Evolutionary conservation across 352 stramenopile genomes (phyloP).

Genomic region (Aphanomyces invadans): DNA sequence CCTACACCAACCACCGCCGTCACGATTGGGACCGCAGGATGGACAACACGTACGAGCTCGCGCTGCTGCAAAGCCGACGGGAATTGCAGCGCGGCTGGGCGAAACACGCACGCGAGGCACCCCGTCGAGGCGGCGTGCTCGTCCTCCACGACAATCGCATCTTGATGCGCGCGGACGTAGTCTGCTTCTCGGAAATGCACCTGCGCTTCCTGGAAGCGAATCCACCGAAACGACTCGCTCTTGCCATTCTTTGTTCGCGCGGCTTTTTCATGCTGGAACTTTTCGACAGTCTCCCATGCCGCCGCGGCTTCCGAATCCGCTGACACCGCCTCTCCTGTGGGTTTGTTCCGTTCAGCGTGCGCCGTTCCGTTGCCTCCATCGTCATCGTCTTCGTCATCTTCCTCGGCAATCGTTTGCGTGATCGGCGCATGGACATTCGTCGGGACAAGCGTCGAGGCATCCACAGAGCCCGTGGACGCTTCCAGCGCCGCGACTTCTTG

Average conservation of each 20-base stretch:
- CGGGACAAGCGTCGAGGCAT: background rate
- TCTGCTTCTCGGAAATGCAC: slow-evolving; percentile 37
- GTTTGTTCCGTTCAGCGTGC: slow-evolving; percentile 24
- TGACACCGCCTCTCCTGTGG: slow-evolving; percentile 21
- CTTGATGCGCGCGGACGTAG: slow-evolving; percentile 36
- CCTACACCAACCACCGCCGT: too few species aligned
- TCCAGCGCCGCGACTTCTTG: slow-evolving; percentile 30
- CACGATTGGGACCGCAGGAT: slow-evolving; percentile 42
- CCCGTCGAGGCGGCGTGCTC: slow-evolving; percentile 30
- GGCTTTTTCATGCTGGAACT: background rate
- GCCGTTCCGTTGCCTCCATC: slow-evolving; percentile 27
- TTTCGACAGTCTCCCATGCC: slow-evolving; percentile 9
- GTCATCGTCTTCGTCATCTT: slow-evolving; percentile 31
- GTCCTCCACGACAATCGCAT: slow-evolving; percentile 54
- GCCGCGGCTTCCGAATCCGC: slow-evolving; percentile 5
- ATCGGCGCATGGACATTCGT: slow-evolving; percentile 26
- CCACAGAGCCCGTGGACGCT: background rate
- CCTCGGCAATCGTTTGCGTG: slow-evolving; percentile 30
- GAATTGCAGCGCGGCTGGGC: slow-evolving; percentile 46
- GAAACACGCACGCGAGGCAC: slow-evolving; percentile 59
- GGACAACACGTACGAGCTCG: slow-evolving; percentile 71
- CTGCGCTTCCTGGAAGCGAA: slow-evolving; percentile 40
- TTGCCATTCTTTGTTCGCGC: background rate
- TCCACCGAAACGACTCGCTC: slow-evolving; percentile 21
- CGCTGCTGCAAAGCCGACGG: slow-evolving; percentile 45